These are phyloP conservation scores for Ascoidea rubescens DNA, from an alignment of 805 yeast genomes.

Conservation along the genomic window DNA sequence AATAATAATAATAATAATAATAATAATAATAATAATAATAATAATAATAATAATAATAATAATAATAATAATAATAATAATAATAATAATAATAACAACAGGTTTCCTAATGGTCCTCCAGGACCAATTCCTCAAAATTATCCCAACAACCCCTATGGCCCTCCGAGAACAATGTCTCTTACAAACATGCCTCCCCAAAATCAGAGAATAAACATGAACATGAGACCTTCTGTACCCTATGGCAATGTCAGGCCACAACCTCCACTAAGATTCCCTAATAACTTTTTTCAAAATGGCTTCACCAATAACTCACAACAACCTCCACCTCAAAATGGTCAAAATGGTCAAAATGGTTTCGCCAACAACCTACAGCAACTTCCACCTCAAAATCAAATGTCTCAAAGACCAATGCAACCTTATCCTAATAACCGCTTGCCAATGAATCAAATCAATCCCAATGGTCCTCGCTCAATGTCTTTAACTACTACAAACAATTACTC, in stretches of 20 bases:
- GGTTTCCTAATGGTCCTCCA: slow-evolving; percentile 1
- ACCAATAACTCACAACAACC: too few relatives aligned
- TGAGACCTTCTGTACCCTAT: not conserved
- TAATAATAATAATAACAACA: not conserved
- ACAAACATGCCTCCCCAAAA: slow-evolving; percentile 10
- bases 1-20: not conserved
- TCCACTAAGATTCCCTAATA: not conserved
- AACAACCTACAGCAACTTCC: too few relatives aligned
- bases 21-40: not conserved
- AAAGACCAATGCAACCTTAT: slow-evolving; percentile 8
- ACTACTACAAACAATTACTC: slow-evolving; percentile 6
- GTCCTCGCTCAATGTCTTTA: slow-evolving; percentile 20
- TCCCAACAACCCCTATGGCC: not conserved
- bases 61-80: not conserved
- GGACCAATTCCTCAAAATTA: not conserved
- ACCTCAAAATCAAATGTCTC: slow-evolving; percentile 5
- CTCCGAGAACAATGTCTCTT: slow-evolving; percentile 33
- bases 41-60: slow-evolving; percentile 1
- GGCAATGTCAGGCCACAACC: too few relatives aligned
- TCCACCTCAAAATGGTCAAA: slow-evolving; percentile 6
- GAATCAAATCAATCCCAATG: slow-evolving; percentile 5
- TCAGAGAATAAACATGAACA: slow-evolving; percentile 1
- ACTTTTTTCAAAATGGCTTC: too few relatives aligned
- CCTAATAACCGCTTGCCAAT: not conserved
- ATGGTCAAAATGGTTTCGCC: too few relatives aligned